phyloP scores from a whole-genome alignment of 2,329 filamentous ascomycete species.

The Fusarium sp. region DNA sequence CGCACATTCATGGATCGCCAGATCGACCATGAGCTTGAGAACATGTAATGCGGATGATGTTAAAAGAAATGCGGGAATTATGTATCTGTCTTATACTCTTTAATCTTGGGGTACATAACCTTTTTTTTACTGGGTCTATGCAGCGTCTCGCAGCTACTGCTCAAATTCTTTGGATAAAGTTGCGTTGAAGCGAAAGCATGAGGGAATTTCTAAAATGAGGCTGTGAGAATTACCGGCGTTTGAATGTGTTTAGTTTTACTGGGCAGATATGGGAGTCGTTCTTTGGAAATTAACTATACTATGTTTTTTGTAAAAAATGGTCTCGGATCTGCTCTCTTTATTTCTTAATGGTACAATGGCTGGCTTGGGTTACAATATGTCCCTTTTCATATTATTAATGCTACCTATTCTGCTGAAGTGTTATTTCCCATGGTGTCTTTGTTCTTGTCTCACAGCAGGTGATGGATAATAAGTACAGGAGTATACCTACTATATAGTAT shows the following conservation, averaged over 20 bases:
- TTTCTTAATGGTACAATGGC: slow-evolving; percentile 40
- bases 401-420: slow-evolving; percentile 13
- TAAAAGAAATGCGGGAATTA: slow-evolving; percentile 9
- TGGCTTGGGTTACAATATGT: slow-evolving; percentile 27
- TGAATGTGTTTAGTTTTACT: slow-evolving; percentile 22
- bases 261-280: slow-evolving; percentile 42
- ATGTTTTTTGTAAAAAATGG: slow-evolving; percentile 39
- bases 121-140: slow-evolving; percentile 33
- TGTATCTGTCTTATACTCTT: slow-evolving; percentile 24
- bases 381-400: slow-evolving; percentile 28
- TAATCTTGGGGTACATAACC: slow-evolving; percentile 39
- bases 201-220: slow-evolving; percentile 36
- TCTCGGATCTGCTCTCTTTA: slow-evolving; percentile 14
- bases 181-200: slow-evolving; percentile 22
- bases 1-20: slow-evolving; percentile 89
- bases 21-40: slow-evolving; percentile 93
- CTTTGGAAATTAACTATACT: slow-evolving; percentile 37
- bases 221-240: slow-evolving; percentile 42
- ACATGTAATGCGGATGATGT: slow-evolving; percentile 71
- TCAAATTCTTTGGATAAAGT: slow-evolving; percentile 14
- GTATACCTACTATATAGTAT: too few species aligned
- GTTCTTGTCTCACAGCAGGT: too few species aligned
- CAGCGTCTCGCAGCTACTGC: slow-evolving; percentile 16
- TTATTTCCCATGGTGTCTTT: too few species aligned
- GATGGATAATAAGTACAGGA: neutral